Evolutionary conservation across 768 basidiomycete species (phyloP).

Genomic region (Mycena venus): DNA sequence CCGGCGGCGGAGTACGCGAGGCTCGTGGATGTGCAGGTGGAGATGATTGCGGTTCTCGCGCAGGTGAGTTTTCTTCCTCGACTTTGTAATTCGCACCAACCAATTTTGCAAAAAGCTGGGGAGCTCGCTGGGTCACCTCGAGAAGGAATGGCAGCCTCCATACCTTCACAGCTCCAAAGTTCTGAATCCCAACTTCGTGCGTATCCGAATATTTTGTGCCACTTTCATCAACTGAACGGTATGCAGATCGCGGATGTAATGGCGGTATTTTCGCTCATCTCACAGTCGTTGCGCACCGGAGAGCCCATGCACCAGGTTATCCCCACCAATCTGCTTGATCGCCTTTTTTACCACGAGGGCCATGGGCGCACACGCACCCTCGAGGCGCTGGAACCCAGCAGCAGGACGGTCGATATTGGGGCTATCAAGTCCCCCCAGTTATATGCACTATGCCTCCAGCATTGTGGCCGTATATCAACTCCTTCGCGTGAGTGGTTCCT

Average conservation of each 20-base stretch:
- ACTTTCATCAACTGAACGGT: background rate
- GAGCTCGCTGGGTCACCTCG: slow-evolving; percentile 57
- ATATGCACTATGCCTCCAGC: slow-evolving; percentile 55
- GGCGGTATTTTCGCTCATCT: slow-evolving; percentile 56
- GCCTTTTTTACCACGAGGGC: slow-evolving; percentile 58
- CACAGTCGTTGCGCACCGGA: slow-evolving; percentile 59
- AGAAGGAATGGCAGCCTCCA: slow-evolving; percentile 54
- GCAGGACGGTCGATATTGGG: slow-evolving; percentile 31
- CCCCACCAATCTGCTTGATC: slow-evolving; percentile 56
- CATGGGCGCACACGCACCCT: slow-evolving; percentile 7
- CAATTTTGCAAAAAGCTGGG: slow-evolving; percentile 44
- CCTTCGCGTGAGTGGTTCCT: slow-evolving; percentile 41
- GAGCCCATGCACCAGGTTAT: slow-evolving; percentile 60
- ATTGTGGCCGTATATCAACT: slow-evolving; percentile 55
- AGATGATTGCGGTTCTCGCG: slow-evolving; percentile 55
- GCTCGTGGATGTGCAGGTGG: slow-evolving; percentile 55
- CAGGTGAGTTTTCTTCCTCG: slow-evolving; percentile 43
- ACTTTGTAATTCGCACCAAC: background rate
- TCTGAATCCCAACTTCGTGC: slow-evolving; percentile 68
- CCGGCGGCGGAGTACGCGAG: slow-evolving; percentile 60
- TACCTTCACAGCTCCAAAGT: slow-evolving; percentile 61
- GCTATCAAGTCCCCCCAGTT: slow-evolving; percentile 43
- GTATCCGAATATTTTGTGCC: slow-evolving; percentile 28
- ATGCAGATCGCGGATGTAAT: slow-evolving; percentile 55
- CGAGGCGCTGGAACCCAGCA: background rate